Conservation (phyloP, 495 filamentous ascomycete genomes). For the Penicillium simplicissimum region DNA sequence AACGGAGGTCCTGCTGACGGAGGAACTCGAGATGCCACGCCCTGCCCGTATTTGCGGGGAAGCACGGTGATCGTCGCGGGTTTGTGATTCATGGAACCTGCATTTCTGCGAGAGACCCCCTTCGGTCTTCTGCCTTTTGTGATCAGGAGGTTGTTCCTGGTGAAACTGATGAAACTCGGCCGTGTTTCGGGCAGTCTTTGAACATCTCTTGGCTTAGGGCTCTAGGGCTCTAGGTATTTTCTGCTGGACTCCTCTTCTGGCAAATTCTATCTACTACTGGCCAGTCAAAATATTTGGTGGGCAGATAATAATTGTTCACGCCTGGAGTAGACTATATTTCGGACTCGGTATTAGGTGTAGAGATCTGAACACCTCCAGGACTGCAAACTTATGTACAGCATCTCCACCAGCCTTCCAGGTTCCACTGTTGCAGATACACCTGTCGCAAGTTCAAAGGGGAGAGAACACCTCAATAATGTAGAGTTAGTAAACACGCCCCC, state of each 20-base stretch:
- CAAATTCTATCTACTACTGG: no score
- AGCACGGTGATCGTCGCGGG: conserved; percentile 1
- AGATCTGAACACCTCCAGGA: no score
- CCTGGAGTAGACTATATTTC: no score
- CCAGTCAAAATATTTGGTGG: no score
- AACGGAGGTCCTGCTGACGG: conserved; percentile 15
- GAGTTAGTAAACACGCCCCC: not conserved
- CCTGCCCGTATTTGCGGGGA: conserved; percentile 6
- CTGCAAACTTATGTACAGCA: not conserved
- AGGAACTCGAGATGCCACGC: conserved; percentile 7
- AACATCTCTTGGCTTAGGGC: no score
- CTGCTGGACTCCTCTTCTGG: not conserved
- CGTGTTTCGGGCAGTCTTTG: not conserved
- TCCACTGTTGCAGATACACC: no score
- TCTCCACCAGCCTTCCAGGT: not conserved
- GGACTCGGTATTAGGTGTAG: no score
- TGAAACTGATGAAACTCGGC: conserved; percentile 9
- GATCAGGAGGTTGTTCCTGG: conserved; percentile 9
- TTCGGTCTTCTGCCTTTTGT: conserved; percentile 1
- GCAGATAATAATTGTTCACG: no score
- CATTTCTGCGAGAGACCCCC: conserved; percentile 4
- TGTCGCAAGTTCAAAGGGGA: not conserved
- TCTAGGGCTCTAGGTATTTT: not conserved
- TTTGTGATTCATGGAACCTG: conserved; percentile 24
- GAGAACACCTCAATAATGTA: not conserved